Evolutionary conservation across 306 rosid species (phyloP), one percentile per base, ranked within the genome.

Genomic region (Ziziphus jujuba): DNA sequence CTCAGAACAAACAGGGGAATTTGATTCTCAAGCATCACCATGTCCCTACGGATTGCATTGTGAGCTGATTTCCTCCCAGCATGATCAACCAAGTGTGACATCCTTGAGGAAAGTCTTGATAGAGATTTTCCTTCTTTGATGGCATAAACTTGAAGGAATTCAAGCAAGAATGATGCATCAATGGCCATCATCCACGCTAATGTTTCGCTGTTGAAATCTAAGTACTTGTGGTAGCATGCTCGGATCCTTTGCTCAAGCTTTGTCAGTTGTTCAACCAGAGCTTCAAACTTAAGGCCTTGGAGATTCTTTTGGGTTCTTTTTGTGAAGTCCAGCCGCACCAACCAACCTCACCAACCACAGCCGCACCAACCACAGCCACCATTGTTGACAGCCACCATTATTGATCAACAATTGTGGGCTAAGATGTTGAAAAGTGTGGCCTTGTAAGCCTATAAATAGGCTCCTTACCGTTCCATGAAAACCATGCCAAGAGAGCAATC

Each of bases 11-110:
- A 72, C 20, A 89, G 14, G 12, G 98, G 98, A n/a, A 91, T 79
- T 76, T 89, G 96, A 58, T 91, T 89, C 81, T 89, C 96, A 1
- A 91, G 82, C 96, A 84, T 89, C 1, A 89, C 78, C 15, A 84
- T 21, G 63, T 91, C 98, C 60, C 87, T 89, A 45, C 89, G 83
- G 50, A 87, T 80, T 44, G 89, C 83, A 74, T 85, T 80, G 61
- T 84, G 85, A 0, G 82, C 85, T 9, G 90, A 83, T 62, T 87
- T 89, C 38, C 57, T 75, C 16, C 93, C 88, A 4, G 81, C 77
- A 71, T 58, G 67, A 58, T 88, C 96, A 8, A 88, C 81, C 77
- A 88, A 82, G 63, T 83, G 84, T 31, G 89, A 87, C 91, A 88
- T 82, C 64, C 76, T 79, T 0, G 91, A 82, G 12, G 87, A 88